Base-by-base conservation (phyloP, 352 stramenopile species). In the Pythium phragmitis region DNA sequence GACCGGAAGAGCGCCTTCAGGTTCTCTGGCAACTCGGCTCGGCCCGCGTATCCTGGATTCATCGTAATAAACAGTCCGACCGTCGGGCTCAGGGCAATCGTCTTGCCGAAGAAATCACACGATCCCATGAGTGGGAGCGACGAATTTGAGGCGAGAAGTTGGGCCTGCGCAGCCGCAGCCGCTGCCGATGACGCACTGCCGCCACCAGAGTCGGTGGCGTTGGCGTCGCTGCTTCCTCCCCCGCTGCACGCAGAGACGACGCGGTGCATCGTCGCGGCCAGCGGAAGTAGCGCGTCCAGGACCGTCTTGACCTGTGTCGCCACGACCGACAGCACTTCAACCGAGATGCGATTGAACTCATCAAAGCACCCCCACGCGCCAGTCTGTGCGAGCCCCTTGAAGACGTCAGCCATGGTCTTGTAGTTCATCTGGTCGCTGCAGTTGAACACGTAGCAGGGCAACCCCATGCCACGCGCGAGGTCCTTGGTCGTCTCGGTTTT, bases 271-370 rank as follows among this genome's bases (percentile, higher is more conserved):
- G 52, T 67, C 9, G 60, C 34, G 1, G 67, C 68, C 3, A 82
- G 60, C 28, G 69, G 63, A 33, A 72, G 41, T 34, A 73, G 65
- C 2, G 93, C 92, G 72, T 99, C 96, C 61, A 99, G 79, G 26
- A 99, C 94, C 0, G 94, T 98, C 67, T 99, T 98, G n/a, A 99
- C 95, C 62, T 99, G 96, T 3, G 95, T 98, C 16, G 94, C 94
- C 13, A 99, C 95, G 14, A 98, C 94, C 1, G 87, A 97, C 7
- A 99, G 69, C 12, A 98, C 96, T 73, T 99, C 96, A 37, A 99
- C 96, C 8, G 91, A 95, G 70, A 98, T 98, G 37, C 96, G 90
- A 59, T 98, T 98, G 60, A 98, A 98, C 70, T 98, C 93, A 62
- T 98, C 94, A 72, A 98, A 98, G 67, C 94, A 98, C 7, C 96